phyloP scores from a whole-genome alignment of 1,139 yeast genomes.

The Saccharomyces hybrid region DNA sequence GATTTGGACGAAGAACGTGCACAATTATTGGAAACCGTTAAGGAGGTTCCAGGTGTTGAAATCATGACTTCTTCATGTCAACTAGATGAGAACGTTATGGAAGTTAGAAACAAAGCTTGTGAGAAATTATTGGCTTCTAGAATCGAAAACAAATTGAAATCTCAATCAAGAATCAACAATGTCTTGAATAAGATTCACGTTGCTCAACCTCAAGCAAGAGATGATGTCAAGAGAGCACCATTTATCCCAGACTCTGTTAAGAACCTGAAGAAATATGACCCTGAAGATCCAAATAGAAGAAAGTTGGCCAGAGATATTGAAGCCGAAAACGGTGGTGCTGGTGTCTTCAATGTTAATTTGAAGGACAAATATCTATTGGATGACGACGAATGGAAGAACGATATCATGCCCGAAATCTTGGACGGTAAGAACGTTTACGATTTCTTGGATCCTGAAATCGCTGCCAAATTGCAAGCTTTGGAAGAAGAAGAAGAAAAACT shows the following conservation, averaged over 20 bases:
- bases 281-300: conserved; percentile 76
- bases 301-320: conserved; percentile 81
- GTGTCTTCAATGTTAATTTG: conserved; percentile 89
- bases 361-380: conserved; percentile 87
- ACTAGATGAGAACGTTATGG: conserved; percentile 92
- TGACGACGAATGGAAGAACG: conserved; percentile 96
- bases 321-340: conserved; percentile 96
- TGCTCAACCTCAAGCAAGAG: conserved; percentile 82
- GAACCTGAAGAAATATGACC: conserved; percentile 56
- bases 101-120: conserved; percentile 93
- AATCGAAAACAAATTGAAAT: conserved; percentile 93
- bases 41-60: conserved; percentile 72
- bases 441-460: conserved; percentile 92
- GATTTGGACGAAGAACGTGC: conserved; percentile 75
- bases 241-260: conserved; percentile 71
- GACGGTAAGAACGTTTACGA: conserved; percentile 97
- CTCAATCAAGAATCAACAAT: conserved; percentile 79
- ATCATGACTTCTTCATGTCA: conserved; percentile 89
- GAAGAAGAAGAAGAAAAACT: conserved; percentile 96
- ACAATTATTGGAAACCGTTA: conserved; percentile 56
- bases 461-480: conserved; percentile 83
- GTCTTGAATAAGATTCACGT: conserved; percentile 94
- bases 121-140: conserved; percentile 91
- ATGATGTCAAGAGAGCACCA: conserved; percentile 72
- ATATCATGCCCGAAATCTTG: conserved; percentile 90